phyloP scores from a whole-genome alignment of 805 yeast species.

The Metschnikowia santaceciliae region DNA sequence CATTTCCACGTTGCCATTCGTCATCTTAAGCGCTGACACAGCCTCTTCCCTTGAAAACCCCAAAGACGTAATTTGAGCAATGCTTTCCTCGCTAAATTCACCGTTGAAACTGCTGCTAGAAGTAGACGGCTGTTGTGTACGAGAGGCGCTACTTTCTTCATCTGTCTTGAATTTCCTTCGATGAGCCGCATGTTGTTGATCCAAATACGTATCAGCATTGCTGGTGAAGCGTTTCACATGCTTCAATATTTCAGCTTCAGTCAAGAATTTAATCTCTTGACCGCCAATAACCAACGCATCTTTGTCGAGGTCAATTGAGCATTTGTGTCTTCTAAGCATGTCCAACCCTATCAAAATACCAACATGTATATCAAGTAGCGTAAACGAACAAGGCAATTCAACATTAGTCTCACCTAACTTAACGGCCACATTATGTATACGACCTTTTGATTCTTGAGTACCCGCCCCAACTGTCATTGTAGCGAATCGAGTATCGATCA shows the following conservation, averaged over 20 bases:
- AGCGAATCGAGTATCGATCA: slow-evolving; percentile 73
- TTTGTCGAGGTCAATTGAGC: slow-evolving; percentile 66
- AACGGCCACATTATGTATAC: slow-evolving; percentile 85
- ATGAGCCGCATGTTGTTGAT: background rate
- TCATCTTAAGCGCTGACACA: slow-evolving; percentile 55
- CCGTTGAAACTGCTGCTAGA: background rate
- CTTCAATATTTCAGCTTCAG: slow-evolving; percentile 63
- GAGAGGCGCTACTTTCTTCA: background rate
- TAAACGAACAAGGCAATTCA: slow-evolving; percentile 40
- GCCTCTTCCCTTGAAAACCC: slow-evolving; percentile 73
- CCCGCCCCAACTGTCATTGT: slow-evolving; percentile 95
- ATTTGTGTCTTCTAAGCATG: slow-evolving; percentile 84
- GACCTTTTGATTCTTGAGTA: slow-evolving; percentile 67
- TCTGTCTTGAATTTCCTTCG: background rate
- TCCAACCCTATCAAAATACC: slow-evolving; percentile 87
- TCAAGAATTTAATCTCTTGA: slow-evolving; percentile 65
- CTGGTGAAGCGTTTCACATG: slow-evolving; percentile 11
- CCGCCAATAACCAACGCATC: slow-evolving; percentile 70
- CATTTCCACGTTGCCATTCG: slow-evolving; percentile 75
- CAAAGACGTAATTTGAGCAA: slow-evolving; percentile 46
- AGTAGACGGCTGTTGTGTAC: background rate
- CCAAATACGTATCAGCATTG: background rate
- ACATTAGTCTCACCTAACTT: slow-evolving; percentile 55
- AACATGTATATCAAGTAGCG: slow-evolving; percentile 56
- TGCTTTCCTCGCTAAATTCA: slow-evolving; percentile 6